Base-by-base conservation (phyloP, 2,329 filamentous ascomycete species). In the Plectosphaerella sp. region DNA sequence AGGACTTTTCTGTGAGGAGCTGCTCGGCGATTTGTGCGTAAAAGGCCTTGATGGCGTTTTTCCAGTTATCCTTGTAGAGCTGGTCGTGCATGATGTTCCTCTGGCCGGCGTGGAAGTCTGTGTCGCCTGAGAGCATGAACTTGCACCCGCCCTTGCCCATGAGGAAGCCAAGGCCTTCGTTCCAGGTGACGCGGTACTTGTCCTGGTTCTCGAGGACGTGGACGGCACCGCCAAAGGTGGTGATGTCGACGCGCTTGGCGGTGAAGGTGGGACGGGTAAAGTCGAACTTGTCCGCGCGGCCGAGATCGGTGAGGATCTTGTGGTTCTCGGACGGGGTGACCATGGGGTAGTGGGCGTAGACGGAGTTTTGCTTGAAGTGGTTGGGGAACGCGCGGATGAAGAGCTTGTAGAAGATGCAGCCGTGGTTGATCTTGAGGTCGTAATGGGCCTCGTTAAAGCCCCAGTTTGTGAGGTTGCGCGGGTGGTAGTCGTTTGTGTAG, bases 381-480 rank as follows among this genome's bases (percentile, higher is more conserved):
- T 88, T 79, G 1, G 90, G 91, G 75, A 95, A 91, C 0, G 89
- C 88, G 5, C 87, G 81, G 36, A 89, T 74, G 64, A 92, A 87
- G 36, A 95, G 78, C 73, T 94, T 95, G 75, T 92, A 91, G 69
- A 93, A 89, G 12, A 91, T 83, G 59, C 87, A 91, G 46, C 91
- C 90, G 63, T 94, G 86, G 68, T 94, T 88, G 58, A 93, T 70
- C 53, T 79, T 82, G 20, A 85, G 70, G 59, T 95, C 88, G 52
- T 86, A 89, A 18, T 88, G 78, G 4, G 82, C 87, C 64, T 91
- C 87, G 51, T 83, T 82, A 72, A 82, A 93, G 18, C 90, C 90
- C 89, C 89, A 96, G 69, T 90, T 91, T 1, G 90, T 95, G 46
- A 95, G 70, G 59, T 84, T 83, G 9, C 83, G 80, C 0, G 89